Base-by-base conservation (phyloP, 768 basidiomycete species). In the Chalciporus chontae region DNA sequence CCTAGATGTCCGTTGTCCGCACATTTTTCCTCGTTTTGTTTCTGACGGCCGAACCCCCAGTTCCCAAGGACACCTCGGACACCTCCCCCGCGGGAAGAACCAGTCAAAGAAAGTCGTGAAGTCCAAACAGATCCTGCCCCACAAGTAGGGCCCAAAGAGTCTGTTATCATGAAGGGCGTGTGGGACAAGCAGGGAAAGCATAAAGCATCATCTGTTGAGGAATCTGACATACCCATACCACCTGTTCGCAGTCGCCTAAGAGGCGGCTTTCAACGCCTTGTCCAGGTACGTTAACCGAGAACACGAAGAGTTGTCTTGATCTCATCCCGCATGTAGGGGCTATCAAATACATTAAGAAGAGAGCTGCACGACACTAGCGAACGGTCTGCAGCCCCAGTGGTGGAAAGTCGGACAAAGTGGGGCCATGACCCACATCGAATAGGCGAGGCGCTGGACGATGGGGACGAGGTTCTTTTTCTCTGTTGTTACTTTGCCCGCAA, bases 401-500 rank as follows among this genome's bases (percentile, higher is more conserved):
- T 40, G 27, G 51, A 40, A 6, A 26, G 43, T 9, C 49, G 36
- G 26, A 31, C 24, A 7, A 53, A 45, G 18, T 43, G 45, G 10
- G 42, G 39, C 18, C 38, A 52, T 19, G 36, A 45, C 9, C 51
- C 51, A 40, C 24, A 47, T 29, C 21, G 34, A 7, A 38, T 5
- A 3, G 9, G 18, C 10, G 43, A 44, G 2, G n/a, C n/a, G 9
- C 41, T 40, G 23, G 56, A 64, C 4, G 57, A 64, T 13, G 50
- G 36, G 10, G 52, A 55, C 2, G 62, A 65, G 24, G 41, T 60
- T 0, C 46, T 62, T 31, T 55, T 64, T 40, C 43, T 64, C 19
- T 64, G 63, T 13, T 65, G 63, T 39, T 65, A 64, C 51, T 62
- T 62, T n/a, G 49, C 55, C 37, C 53, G 63, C 52, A 55, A 54